These are phyloP conservation scores for Xylona heveae DNA, from an alignment of 495 filamentous ascomycete genomes.

Conservation along the genomic window DNA sequence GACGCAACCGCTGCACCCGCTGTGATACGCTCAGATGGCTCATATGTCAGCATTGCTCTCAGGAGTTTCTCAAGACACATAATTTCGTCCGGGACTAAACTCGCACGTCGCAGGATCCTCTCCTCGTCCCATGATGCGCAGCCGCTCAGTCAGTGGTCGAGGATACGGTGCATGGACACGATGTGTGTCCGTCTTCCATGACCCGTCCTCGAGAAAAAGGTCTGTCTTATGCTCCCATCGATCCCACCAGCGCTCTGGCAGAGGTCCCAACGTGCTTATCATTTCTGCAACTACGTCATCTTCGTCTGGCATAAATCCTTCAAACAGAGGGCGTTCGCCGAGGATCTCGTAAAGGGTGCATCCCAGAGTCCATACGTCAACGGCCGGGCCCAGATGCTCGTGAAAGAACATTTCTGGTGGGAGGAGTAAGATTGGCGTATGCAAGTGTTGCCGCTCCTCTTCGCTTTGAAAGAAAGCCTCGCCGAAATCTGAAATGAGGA, in stretches of 20 bases:
- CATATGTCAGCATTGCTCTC: constrained; percentile 16
- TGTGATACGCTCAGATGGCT: constrained; percentile 16
- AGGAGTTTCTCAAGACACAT: constrained; percentile 15
- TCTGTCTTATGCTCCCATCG: constrained; percentile 10
- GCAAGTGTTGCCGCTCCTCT: constrained; percentile 4
- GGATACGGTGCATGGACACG: constrained; percentile 12
- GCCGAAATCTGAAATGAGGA: constrained; percentile 1
- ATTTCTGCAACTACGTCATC: constrained; percentile 13
- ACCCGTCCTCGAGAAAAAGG: constrained; percentile 11
- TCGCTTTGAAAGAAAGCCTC: constrained; percentile 1
- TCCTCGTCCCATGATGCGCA: constrained; percentile 16
- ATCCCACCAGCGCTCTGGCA: constrained; percentile 15
- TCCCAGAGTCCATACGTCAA: constrained; percentile 17
- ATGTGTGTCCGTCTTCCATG: constrained; percentile 10
- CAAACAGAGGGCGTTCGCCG: constrained; percentile 14
- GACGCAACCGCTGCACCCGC: constrained; percentile 12
- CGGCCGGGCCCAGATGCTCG: constrained; percentile 11
- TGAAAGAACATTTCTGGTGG: constrained; percentile 13
- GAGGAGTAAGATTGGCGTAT: constrained; percentile 11
- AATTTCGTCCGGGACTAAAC: constrained; percentile 11
- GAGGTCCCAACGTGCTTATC: constrained; percentile 11
- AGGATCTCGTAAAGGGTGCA: constrained; percentile 16
- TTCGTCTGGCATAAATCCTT: constrained; percentile 6
- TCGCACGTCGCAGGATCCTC: constrained; percentile 13
- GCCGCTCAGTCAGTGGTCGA: constrained; percentile 9